Evolutionary conservation across 768 basidiomycete genomes (phyloP).

Genomic region (Phlebiopsis gigantea): DNA sequence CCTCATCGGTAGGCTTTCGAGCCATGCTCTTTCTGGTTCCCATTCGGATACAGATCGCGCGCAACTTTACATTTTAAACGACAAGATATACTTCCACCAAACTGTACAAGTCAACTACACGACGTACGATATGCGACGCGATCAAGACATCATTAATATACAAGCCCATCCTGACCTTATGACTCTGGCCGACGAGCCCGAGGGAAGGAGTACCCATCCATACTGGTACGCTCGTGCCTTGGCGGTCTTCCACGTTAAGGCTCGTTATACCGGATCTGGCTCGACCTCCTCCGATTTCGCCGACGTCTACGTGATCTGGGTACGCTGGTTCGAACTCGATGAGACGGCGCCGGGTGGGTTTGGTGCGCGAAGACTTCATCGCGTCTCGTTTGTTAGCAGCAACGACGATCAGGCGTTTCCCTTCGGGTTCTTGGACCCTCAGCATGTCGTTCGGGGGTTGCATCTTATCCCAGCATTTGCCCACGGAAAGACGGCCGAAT

Average conservation of each 20-base stretch:
- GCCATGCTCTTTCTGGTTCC: conserved; percentile 23
- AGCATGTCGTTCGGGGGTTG: neutral
- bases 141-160: conserved; percentile 14
- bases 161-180: conserved; percentile 14
- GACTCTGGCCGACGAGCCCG: neutral
- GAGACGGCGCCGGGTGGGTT: neutral
- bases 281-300: neutral
- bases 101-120: conserved; percentile 19
- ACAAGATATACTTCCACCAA: conserved; percentile 19
- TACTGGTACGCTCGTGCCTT: neutral
- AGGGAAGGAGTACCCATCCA: neutral
- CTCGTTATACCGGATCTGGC: neutral
- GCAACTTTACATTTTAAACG: conserved; percentile 8
- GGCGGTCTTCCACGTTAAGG: neutral
- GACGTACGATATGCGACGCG: conserved; percentile 17
- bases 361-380: neutral
- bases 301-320: neutral
- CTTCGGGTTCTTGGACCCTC: neutral
- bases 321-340: neutral
- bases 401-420: neutral
- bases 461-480: neutral
- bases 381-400: neutral
- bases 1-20: conserved; percentile 22
- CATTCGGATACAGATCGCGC: conserved; percentile 15
- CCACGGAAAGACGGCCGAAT: neutral